Evolutionary conservation across 352 stramenopile genomes (phyloP), one percentile per base, ranked within the genome.

Genomic region (Globisporangium okanoganense): DNA sequence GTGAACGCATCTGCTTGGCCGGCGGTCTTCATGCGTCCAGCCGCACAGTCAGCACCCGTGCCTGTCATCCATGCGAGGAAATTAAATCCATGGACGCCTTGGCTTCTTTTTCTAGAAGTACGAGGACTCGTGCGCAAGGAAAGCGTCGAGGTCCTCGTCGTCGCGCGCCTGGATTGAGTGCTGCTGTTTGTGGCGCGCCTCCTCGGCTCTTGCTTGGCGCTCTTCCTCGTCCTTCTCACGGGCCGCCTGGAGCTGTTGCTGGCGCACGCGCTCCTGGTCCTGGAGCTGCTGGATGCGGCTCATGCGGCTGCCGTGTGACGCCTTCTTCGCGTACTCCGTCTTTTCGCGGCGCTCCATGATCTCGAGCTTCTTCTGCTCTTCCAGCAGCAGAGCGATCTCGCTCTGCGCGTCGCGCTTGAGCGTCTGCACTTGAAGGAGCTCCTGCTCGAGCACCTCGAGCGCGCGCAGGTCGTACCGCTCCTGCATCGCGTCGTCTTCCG

Each of bases 261-360:
- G 55, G n/a, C 78, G 70, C 54, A 54, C 61, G n/a, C 73, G 70
- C 52, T 84, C 77, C 16, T 85, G 67, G n/a, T 76, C 73, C 58
- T 90, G 82, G 7, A 92, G 67, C 22, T 84, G 70, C 60, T 87
- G 31, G 65, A 92, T 79, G 29, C 82, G 82, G 16, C 70, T 76
- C 18, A 83, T 77, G 43, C 76, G 75, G 24, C 20, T 75, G 27
- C 52, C 40, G 2, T 75, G 40, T 0, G 61, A 29, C 60, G 56
- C 18, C 48, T 25, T 18, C 59, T 78, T 65, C 60, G 58, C 48
- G 33, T 71, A 54, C 22, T 71, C 64, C 41, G 70, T 60, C 49
- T 72, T 70, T 22, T 58, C 53, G 13, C 74, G 69, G 14, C 59
- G 67, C 58, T 71, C 65, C 49, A 78, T 69, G 45, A 78, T 62